A percentile compares a stretch with the other conserved stretches of the same genome.
These are phyloP conservation scores for Acorus gramineus DNA, from an alignment of 106 monocot genomes.

Conservation along the genomic window DNA sequence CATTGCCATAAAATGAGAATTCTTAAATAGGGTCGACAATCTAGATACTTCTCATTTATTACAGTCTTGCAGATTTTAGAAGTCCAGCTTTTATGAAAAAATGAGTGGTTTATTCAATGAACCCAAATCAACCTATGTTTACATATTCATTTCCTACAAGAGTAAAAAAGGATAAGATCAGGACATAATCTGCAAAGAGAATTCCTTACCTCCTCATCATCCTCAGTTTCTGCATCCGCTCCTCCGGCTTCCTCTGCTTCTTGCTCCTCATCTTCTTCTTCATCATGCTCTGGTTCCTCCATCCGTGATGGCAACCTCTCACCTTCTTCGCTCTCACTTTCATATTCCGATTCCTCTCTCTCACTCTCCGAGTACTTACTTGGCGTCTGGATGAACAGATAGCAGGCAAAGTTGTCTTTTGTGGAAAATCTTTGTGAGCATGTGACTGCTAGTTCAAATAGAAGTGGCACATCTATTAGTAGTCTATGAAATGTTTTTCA, in stretches of 20 bases:
- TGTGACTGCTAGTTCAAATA: slow-evolving; percentile 21
- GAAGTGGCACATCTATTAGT: not conserved
- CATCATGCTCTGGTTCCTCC: slow-evolving; percentile 50
- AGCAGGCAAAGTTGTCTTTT: slow-evolving; percentile 34
- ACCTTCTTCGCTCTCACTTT: slow-evolving; percentile 76
- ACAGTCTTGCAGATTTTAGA: too few species aligned
- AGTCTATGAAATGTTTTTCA: not conserved
- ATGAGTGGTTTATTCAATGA: too few species aligned
- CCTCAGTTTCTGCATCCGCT: slow-evolving; percentile 43
- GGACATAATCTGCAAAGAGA: not conserved
- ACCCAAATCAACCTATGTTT: too few species aligned
- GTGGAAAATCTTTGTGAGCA: slow-evolving; percentile 25
- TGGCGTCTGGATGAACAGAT: slow-evolving; percentile 33
- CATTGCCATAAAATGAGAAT: too few species aligned
- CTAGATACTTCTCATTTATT: too few species aligned
- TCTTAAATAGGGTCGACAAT: too few species aligned
- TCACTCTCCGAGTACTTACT: slow-evolving; percentile 66
- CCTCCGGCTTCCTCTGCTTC: slow-evolving; percentile 52
- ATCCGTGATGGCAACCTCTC: slow-evolving; percentile 33
- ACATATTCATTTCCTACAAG: not conserved
- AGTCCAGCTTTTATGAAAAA: too few species aligned
- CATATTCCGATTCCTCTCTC: slow-evolving; percentile 91
- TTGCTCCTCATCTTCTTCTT: slow-evolving; percentile 71
- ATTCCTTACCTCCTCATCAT: slow-evolving; percentile 36
- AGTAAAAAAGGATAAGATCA: not conserved